phyloP scores from a whole-genome alignment of 1,284 basidiomycete species.

The Sanghuangporus weigelae region DNA sequence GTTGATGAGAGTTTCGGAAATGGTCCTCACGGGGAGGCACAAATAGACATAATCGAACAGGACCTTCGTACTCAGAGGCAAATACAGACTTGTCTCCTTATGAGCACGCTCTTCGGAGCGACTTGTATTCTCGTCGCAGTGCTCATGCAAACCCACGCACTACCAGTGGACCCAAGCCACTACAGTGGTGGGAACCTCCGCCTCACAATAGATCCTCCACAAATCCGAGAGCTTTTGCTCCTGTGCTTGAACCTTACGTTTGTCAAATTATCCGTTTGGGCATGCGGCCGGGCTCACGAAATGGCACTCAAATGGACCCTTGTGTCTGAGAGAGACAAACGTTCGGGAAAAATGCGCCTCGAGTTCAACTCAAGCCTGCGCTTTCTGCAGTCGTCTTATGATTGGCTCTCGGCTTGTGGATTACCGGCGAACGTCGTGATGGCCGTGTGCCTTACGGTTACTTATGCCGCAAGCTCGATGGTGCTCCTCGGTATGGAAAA shows the following conservation, averaged over 20 bases:
- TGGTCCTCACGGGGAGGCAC: too few species aligned
- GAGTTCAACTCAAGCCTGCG: background rate
- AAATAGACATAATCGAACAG: too few species aligned
- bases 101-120: background rate
- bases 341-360: background rate
- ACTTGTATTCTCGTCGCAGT: background rate
- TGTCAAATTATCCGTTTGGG: background rate
- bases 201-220: background rate
- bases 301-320: background rate
- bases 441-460: background rate
- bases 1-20: too few species aligned
- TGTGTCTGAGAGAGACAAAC: background rate
- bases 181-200: background rate
- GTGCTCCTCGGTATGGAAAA: background rate
- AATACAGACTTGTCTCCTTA: background rate
- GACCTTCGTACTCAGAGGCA: background rate
- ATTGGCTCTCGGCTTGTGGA: background rate
- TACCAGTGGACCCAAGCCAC: background rate
- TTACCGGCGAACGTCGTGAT: background rate
- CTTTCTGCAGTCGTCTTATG: background rate
- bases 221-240: background rate
- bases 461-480: constrained; percentile 5
- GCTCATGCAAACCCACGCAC: background rate
- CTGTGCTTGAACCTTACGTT: background rate
- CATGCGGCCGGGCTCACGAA: background rate